Evolutionary conservation across 164 flowering plant genomes (phyloP), one percentile per base, ranked within the genome.

Genomic region (Taxillus chinensis): DNA sequence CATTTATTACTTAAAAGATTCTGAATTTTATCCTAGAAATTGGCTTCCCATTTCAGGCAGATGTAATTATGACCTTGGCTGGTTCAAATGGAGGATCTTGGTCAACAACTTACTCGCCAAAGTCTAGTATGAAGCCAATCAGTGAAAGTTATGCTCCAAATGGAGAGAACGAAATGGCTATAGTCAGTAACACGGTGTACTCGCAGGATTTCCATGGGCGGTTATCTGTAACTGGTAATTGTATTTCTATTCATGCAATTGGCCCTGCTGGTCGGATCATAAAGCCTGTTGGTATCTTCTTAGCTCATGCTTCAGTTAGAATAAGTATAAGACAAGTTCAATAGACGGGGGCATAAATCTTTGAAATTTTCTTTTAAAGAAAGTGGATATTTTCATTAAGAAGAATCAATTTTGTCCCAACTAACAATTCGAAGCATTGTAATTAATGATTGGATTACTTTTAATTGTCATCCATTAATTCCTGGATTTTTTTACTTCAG

Each of bases 81-180:
- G 98, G 96, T 60, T 87, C 96, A 63, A 86, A 78, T 70, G 93
- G 93, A 64, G 87, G 87, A 62, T 90, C 98, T n/a, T 92, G 93
- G 96, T 90, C 96, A 4, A 87, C 98, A 64, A 74, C 78, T 14
- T 83, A 68, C 67, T 74, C 79, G 1, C 75, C 85, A 8, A 89
- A 82, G 66, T 72, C 90, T 27, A 61, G 55, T 45, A 58, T 10
- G 5, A 74, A 60, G 46, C 70, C 72, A 8, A 64, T 39, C 41
- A 63, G 64, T 64, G 91, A 82, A 61, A 60, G 72, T 42, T 57
- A 59, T 57, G 55, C 56, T 15, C 78, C 71, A 13, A 66, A 56
- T 50, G 78, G 76, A 64, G 82, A 77, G n/a, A 69, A 59, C 45
- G 85, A 80, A 17, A 70, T 68, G 38, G 72, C 74, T 27, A 58